A percentile compares a stretch with the other conserved stretches of the same genome.
These are phyloP conservation scores for Falciphora oryzae DNA, from an alignment of 2,329 filamentous ascomycete species.

Conservation along the genomic window DNA sequence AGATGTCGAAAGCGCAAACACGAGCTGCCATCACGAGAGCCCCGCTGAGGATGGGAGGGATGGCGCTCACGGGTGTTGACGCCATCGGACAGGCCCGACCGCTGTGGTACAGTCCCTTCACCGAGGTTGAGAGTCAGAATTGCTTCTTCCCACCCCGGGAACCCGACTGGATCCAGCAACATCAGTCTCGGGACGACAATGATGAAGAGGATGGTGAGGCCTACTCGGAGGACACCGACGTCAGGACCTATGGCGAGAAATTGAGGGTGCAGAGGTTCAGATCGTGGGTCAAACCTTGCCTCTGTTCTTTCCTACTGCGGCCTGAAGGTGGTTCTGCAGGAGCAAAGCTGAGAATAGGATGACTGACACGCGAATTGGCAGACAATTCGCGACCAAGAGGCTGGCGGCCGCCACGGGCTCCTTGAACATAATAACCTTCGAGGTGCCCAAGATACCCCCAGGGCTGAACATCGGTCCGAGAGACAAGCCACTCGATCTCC, in stretches of 20 bases:
- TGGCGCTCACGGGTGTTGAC: neutral
- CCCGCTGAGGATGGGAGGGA: neutral
- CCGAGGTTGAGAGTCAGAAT: neutral
- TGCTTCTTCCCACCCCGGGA: neutral
- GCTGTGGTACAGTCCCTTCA: neutral
- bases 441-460: neutral
- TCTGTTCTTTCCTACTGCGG: neutral
- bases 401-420: neutral
- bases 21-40: neutral
- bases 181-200: neutral
- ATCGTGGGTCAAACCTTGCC: neutral
- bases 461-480: neutral
- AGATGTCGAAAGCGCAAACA: neutral
- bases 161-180: neutral
- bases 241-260: neutral
- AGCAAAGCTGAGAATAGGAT: too few species aligned
- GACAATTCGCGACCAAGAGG: neutral
- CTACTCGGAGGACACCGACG: neutral
- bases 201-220: neutral
- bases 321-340: neutral
- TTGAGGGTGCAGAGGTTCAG: neutral
- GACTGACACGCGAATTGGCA: neutral
- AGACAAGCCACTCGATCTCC: neutral
- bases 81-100: neutral
- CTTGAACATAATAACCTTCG: neutral